Conservation (phyloP, 768 basidiomycete genomes). For the Termitomyces sp. region DNA sequence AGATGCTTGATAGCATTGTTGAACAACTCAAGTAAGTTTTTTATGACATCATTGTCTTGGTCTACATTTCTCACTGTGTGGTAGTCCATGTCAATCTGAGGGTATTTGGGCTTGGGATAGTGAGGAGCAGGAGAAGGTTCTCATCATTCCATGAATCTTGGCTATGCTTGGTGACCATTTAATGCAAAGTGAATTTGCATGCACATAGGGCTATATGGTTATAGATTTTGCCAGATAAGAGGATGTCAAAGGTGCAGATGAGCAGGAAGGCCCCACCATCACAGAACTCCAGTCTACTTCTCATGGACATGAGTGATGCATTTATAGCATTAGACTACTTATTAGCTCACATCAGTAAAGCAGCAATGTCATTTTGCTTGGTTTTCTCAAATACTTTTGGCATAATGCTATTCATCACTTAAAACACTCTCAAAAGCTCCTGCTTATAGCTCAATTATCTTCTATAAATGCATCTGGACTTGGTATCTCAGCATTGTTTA, state of each 20-base stretch:
- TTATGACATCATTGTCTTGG: too few species aligned
- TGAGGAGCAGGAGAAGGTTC: neutral
- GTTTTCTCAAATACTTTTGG: neutral
- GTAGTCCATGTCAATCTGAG: too few species aligned
- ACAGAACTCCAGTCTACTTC: too few species aligned
- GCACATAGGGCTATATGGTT: neutral
- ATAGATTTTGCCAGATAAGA: neutral
- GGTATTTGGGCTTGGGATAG: neutral
- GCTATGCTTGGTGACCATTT: neutral
- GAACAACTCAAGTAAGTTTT: neutral
- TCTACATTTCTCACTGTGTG: too few species aligned
- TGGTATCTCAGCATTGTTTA: too few species aligned
- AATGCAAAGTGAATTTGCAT: neutral
- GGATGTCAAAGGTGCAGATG: neutral
- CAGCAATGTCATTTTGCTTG: neutral
- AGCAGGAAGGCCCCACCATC: too few species aligned
- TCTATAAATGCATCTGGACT: too few species aligned
- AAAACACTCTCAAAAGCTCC: neutral
- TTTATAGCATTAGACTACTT: neutral
- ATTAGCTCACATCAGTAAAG: too few species aligned
- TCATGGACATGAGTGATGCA: too few species aligned
- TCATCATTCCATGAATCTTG: neutral
- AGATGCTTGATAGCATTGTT: conserved; percentile 19
- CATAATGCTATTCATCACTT: neutral
- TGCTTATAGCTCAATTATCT: neutral